Conservation (phyloP, 1,139 yeast genomes). For the Kodamaea derodonti region DNA sequence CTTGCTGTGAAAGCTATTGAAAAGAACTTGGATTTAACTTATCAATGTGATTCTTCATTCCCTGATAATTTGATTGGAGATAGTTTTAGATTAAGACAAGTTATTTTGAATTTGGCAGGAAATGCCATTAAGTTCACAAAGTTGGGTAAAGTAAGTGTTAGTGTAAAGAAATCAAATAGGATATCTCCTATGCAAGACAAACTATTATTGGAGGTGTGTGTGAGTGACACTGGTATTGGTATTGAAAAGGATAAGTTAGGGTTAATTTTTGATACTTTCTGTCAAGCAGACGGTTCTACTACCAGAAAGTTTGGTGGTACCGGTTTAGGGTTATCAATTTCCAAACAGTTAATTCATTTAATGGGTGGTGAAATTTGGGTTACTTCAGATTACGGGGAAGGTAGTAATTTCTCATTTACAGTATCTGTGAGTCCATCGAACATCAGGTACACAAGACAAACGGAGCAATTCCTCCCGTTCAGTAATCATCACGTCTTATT, state of each 20-base stretch:
- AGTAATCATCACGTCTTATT: conserved; percentile 65
- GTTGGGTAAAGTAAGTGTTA: conserved; percentile 68
- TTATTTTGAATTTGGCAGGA: conserved; percentile 77
- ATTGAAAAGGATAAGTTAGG: conserved; percentile 80
- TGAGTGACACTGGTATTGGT: conserved; percentile 87
- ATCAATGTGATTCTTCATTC: conserved; percentile 80
- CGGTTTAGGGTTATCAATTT: conserved; percentile 55
- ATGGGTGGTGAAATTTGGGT: conserved; percentile 96
- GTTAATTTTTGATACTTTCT: conserved; percentile 79
- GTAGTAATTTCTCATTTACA: conserved; percentile 78
- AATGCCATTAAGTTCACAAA: conserved; percentile 86
- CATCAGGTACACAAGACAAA: conserved; percentile 57
- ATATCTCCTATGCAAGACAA: conserved; percentile 36
- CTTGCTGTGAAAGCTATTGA: conserved; percentile 86
- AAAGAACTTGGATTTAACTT: conserved; percentile 72
- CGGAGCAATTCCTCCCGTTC: conserved; percentile 72
- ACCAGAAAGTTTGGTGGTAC: conserved; percentile 92
- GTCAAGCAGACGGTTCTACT: conserved; percentile 91
- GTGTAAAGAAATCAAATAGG: conserved; percentile 51
- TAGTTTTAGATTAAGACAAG: conserved; percentile 81
- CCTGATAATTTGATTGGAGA: conserved; percentile 86
- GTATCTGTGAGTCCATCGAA: conserved; percentile 73
- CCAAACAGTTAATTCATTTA: conserved; percentile 77
- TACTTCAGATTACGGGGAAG: conserved; percentile 73
- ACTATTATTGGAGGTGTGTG: conserved; percentile 75